Conservation (phyloP, 768 basidiomycete genomes). For the Lactarius trivialis region DNA sequence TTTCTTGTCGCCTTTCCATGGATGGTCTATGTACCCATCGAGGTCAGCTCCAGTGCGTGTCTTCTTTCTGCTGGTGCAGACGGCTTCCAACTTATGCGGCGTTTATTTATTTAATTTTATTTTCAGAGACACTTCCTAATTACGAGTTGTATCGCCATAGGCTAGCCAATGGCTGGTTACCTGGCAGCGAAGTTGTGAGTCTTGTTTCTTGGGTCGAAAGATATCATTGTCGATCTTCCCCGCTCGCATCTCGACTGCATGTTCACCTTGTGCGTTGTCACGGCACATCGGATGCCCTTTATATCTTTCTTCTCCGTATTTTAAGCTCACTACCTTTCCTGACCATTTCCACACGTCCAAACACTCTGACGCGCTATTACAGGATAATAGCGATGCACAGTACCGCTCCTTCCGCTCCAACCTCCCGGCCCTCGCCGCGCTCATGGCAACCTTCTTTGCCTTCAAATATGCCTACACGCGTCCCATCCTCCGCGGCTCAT, state of each 20-base stretch:
- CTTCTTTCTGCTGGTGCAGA: neutral
- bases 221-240: neutral
- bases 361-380: neutral
- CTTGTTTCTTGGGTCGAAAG: neutral
- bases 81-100: slow-evolving; percentile 3
- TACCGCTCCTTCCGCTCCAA: slow-evolving; percentile 84
- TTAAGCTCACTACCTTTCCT: neutral
- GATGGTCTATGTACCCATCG: slow-evolving; percentile 72
- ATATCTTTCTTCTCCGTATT: too few relatives aligned
- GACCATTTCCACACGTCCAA: neutral
- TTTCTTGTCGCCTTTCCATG: slow-evolving; percentile 56
- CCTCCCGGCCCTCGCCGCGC: slow-evolving; percentile 51
- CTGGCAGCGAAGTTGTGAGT: slow-evolving; percentile 64
- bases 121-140: slow-evolving; percentile 66
- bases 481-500: slow-evolving; percentile 22
- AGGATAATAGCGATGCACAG: slow-evolving; percentile 94
- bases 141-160: slow-evolving; percentile 51
- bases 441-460: slow-evolving; percentile 49
- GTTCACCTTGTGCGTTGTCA: too few relatives aligned
- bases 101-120: neutral
- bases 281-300: too few relatives aligned
- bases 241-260: too few relatives aligned
- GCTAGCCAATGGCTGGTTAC: slow-evolving; percentile 75
- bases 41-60: slow-evolving; percentile 68
- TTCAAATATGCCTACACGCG: slow-evolving; percentile 47